Percentiles rank a stretch among this genome's conserved stretches.
phyloP scores from a whole-genome alignment of 139 green algal genomes.

The Eudorina sp. region DNA sequence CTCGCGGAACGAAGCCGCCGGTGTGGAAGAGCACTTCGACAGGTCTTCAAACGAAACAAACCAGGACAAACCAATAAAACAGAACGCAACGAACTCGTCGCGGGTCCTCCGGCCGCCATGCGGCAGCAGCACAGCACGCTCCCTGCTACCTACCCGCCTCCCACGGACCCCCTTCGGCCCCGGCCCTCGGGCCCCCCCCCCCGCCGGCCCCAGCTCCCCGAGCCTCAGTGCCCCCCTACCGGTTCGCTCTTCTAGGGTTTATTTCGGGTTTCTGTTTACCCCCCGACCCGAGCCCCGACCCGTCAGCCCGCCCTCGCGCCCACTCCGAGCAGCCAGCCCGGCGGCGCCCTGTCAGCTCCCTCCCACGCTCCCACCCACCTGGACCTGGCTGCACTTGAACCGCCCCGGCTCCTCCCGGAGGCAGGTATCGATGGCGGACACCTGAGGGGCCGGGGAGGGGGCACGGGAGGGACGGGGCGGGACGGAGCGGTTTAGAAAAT shows the following conservation, averaged over 20 bases:
- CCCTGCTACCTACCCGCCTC: not conserved
- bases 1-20: not conserved
- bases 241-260: no score
- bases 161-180: no score
- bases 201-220: no score
- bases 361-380: not conserved
- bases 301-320: not conserved
- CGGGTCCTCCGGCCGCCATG: not conserved
- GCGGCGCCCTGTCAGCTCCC: no score
- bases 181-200: no score
- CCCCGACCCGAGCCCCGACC: not conserved
- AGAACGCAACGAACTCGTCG: not conserved
- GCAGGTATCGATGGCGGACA: conserved; percentile 85
- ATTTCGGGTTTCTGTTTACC: not conserved
- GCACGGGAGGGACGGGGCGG: not conserved
- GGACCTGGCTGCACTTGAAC: conserved; percentile 79
- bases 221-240: no score
- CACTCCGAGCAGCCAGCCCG: not conserved
- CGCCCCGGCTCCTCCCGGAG: conserved; percentile 77
- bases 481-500: no score
- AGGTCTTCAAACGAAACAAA: not conserved
- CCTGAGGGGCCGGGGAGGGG: conserved; percentile 46
- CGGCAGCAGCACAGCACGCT: not conserved
- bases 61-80: no score
- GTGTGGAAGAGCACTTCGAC: no score